These are phyloP conservation scores for Solanum okadae DNA, from an alignment of 257 asterid species.

Conservation along the genomic window DNA sequence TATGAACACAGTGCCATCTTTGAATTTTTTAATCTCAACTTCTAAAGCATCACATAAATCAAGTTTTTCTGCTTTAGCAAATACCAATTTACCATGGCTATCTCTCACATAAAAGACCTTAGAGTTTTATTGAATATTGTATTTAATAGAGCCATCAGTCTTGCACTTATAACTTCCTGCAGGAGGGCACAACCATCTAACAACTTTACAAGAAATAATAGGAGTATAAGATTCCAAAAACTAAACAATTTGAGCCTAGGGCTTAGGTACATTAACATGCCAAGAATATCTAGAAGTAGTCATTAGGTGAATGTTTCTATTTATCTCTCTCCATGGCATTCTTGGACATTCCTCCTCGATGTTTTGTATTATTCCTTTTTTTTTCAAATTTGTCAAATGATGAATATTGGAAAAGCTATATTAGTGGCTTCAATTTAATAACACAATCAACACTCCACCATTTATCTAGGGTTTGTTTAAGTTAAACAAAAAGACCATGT, in stretches of 20 bases:
- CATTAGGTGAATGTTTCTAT: no score
- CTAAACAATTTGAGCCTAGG: neutral
- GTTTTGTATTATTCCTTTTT: no score
- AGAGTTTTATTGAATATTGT: no score
- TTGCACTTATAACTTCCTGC: neutral
- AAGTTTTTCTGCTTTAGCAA: no score
- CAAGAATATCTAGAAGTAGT: neutral
- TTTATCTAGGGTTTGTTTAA: no score
- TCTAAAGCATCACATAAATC: neutral
- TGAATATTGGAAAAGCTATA: neutral
- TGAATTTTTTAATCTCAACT: neutral
- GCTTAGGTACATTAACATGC: neutral
- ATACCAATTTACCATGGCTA: no score
- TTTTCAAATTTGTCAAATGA: no score
- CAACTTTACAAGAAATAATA: neutral
- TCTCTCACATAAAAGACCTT: neutral
- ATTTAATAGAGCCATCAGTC: neutral
- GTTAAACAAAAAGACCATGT: neutral
- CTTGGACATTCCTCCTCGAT: neutral
- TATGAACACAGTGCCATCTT: neutral
- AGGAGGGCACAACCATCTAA: neutral
- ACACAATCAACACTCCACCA: no score
- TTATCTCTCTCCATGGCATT: neutral
- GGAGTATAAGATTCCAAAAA: neutral
- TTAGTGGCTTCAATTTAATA: no score